phyloP scores from a whole-genome alignment of 2,329 filamentous ascomycete genomes.

The Proliferodiscus dingleyae region DNA sequence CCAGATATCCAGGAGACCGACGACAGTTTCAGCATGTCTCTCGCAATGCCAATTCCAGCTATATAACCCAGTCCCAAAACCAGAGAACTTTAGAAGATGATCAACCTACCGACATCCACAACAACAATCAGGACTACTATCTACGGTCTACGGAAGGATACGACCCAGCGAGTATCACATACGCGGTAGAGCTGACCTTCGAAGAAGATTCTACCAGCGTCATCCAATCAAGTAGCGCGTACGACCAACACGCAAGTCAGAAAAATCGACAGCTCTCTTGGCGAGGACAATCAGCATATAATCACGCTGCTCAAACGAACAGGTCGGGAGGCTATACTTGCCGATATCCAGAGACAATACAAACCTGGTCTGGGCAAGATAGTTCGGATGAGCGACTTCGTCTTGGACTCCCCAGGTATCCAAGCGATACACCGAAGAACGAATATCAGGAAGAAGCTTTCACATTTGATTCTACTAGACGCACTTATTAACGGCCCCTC shows the following conservation, averaged over 20 bases:
- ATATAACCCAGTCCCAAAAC: no score
- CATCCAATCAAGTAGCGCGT: not conserved
- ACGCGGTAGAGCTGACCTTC: not conserved
- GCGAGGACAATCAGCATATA: not conserved
- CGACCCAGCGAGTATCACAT: not conserved
- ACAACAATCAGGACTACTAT: not conserved
- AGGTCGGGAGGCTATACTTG: not conserved
- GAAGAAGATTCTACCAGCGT: not conserved
- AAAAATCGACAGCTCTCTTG: not conserved
- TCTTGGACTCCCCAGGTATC: not conserved
- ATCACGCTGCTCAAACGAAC: no score
- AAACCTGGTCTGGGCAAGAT: not conserved
- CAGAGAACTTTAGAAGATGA: not conserved
- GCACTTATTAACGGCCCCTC: not conserved
- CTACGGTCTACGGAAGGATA: not conserved
- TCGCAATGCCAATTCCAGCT: no score
- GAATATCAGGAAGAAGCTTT: not conserved
- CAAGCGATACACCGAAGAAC: not conserved
- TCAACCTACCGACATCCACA: not conserved
- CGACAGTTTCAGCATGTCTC: not conserved
- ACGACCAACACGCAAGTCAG: not conserved
- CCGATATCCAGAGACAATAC: not conserved
- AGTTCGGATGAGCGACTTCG: not conserved
- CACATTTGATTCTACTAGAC: not conserved
- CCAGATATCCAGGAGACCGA: not conserved